These are phyloP conservation scores for Beauveria brongniartii DNA, from an alignment of 2,329 filamentous ascomycete genomes.

Conservation along the genomic window DNA sequence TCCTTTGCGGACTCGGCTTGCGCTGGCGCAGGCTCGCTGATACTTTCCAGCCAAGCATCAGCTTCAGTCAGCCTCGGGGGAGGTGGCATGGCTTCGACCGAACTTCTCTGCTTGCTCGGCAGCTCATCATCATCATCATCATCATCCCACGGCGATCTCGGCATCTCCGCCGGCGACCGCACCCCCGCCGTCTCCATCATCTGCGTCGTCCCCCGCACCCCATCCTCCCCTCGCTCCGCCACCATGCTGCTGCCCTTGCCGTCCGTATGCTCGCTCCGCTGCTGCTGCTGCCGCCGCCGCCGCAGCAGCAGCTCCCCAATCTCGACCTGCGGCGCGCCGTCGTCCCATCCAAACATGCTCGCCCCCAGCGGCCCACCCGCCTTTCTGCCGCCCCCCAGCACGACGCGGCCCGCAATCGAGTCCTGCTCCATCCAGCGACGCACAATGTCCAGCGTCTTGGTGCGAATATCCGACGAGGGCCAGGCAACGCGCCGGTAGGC, in stretches of 20 bases:
- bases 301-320: conserved; percentile 32
- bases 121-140: not conserved
- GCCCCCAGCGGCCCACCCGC: conserved; percentile 30
- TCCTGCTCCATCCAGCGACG: conserved; percentile 60
- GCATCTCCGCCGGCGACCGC: not conserved
- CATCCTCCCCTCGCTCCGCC: no score
- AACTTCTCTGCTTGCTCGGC: conserved; percentile 12
- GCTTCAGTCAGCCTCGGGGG: not conserved
- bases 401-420: conserved; percentile 43
- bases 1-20: not conserved
- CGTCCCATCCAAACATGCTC: conserved; percentile 55
- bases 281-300: conserved; percentile 15
- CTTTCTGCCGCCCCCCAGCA: conserved; percentile 28
- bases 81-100: conserved; percentile 11
- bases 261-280: not conserved
- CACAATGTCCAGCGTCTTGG: conserved; percentile 49
- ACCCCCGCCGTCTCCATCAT: conserved; percentile 13
- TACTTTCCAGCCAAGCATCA: not conserved
- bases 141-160: conserved; percentile 7
- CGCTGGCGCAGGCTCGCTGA: not conserved
- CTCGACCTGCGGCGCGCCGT: conserved; percentile 40
- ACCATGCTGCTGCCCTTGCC: no score
- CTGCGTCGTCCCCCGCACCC: conserved; percentile 16
- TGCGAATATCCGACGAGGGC: conserved; percentile 44
- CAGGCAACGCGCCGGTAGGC: conserved; percentile 53